Conservation (phyloP, 2,329 filamentous ascomycete genomes). For the Lasiodiplodia citricola region DNA sequence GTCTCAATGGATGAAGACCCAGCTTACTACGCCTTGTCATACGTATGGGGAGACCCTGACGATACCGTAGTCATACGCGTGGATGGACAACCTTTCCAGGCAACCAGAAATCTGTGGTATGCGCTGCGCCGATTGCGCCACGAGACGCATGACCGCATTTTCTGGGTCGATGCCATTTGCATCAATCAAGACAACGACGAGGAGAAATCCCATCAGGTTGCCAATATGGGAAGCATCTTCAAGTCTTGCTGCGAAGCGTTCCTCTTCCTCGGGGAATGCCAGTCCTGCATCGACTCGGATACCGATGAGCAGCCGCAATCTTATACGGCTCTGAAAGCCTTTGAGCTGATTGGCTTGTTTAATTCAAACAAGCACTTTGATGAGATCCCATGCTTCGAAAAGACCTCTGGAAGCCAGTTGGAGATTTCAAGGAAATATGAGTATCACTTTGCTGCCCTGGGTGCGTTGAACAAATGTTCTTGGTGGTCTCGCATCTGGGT, state of each 20-base stretch:
- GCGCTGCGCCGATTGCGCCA: not conserved
- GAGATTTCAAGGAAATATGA: not conserved
- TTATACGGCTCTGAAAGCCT: not conserved
- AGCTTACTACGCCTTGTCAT: not conserved
- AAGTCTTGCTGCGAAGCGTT: not conserved
- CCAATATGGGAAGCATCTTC: not conserved
- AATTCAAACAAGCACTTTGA: not conserved
- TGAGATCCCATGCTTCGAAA: not conserved
- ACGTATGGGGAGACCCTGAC: not conserved
- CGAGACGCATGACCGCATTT: not conserved
- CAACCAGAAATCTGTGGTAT: not conserved
- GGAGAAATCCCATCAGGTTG: not conserved
- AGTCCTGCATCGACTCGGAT: not conserved
- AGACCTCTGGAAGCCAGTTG: not conserved
- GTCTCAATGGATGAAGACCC: not conserved
- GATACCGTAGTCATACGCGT: not conserved
- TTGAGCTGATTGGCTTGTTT: not conserved
- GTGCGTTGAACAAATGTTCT: not conserved
- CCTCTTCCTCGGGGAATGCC: not conserved
- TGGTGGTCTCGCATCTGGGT: slow-evolving; percentile 2
- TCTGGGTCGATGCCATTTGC: not conserved
- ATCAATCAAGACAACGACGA: not conserved
- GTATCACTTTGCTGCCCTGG: not conserved
- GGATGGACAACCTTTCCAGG: not conserved
- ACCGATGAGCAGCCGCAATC: not conserved